A percentile compares a stretch with the other conserved stretches of the same genome.
These are phyloP conservation scores for Pestalotiopsis sp. DNA, from an alignment of 2,329 filamentous ascomycete species.

Conservation along the genomic window DNA sequence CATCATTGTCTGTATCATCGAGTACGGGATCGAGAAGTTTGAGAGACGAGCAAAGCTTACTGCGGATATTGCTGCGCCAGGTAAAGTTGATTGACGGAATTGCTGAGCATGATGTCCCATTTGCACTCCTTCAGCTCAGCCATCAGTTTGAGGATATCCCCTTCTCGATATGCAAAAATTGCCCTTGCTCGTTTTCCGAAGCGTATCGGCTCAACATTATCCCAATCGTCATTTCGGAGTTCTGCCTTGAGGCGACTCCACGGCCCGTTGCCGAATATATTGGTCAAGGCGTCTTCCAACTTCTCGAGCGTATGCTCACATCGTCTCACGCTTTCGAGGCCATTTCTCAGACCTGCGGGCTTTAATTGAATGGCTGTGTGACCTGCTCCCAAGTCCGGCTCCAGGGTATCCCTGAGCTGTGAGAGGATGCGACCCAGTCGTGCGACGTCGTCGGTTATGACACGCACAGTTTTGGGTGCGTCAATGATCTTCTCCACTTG, in stretches of 20 bases:
- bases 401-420: background rate
- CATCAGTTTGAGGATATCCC: background rate
- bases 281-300: background rate
- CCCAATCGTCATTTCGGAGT: background rate
- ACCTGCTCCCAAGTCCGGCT: background rate
- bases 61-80: background rate
- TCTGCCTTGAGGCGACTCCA: background rate
- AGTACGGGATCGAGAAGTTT: background rate
- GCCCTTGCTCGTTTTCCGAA: background rate
- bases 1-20: background rate
- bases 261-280: background rate
- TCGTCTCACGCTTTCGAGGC: background rate
- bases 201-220: background rate
- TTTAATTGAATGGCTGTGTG: background rate
- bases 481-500: constrained; percentile 2
- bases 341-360: background rate
- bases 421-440: constrained; percentile 1
- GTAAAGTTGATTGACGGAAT: constrained; percentile 8
- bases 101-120: constrained; percentile 10
- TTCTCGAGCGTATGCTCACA: background rate
- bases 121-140: constrained; percentile 5
- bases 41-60: background rate
- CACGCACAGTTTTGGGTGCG: constrained; percentile 1
- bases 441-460: constrained; percentile 1
- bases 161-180: background rate